Evolutionary conservation across 148 eudicot genomes (phyloP), one percentile per base, ranked within the genome.

Genomic region (Cornus controversa): DNA sequence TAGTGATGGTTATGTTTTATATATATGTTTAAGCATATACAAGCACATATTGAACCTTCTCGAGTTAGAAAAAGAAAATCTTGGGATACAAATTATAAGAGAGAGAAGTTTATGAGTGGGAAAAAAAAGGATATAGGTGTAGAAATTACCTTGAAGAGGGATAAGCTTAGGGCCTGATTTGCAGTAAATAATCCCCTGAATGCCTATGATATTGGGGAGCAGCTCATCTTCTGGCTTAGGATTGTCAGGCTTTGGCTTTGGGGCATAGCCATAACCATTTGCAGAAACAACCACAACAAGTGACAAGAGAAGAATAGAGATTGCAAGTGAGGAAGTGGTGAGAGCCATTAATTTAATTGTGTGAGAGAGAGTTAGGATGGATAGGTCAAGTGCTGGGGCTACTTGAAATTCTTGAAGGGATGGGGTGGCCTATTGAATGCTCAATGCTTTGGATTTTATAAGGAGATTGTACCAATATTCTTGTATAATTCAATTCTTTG

Each of bases 181-280:
- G 67, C 85, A 85, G 42, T 85, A 85, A 66, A 82, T 71, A 42
- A 85, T 42, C 23, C 85, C 84, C 64, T 85, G 84, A 34, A 79
- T 68, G 36, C 72, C 79, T 18, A 79, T 81, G 63, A 37, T 69
- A 20, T 18, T 40, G 16, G 84, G 76, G 10, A 53, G 25, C 40
- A 14, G 28, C 18, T 31, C 22, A n/a, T 20, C 60, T 36, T 20
- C 14, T 9, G 31, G 11, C 15, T 66, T 25, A 26, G 68, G 68
- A 24, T 66, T 25, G 29, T 66, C 34, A 66, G 26, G 5, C 68
- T 66, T 20, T 29, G 71, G 78, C 22, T 66, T 67, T 76, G 71
- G 47, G 45, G 11, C 8, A 20, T 70, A 70, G 2, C 53, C 53
- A 69, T n/a, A 22, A 69, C 18, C 53, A 22, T 10, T 69, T 36